Evolutionary conservation across 768 basidiomycete genomes (phyloP).

Genomic region (Nevesoporus exiguus): DNA sequence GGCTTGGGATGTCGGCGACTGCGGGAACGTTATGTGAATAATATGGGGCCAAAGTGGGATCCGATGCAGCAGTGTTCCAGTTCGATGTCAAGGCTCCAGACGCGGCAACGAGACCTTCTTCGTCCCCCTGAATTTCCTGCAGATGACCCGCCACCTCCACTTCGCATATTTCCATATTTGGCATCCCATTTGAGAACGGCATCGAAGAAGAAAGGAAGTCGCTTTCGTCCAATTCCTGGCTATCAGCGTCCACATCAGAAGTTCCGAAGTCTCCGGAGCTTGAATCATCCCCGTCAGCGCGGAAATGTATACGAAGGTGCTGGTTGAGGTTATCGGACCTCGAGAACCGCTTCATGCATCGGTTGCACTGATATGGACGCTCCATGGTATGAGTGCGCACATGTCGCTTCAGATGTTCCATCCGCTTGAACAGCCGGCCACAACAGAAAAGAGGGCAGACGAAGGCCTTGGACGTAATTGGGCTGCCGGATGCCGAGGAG

Average conservation of each 20-base stretch:
- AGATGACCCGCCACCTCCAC: slow-evolving; percentile 57
- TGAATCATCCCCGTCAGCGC: slow-evolving; percentile 29
- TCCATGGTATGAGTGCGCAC: slow-evolving; percentile 89
- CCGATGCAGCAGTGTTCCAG: slow-evolving; percentile 14
- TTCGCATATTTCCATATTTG: slow-evolving; percentile 55
- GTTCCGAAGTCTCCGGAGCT: slow-evolving; percentile 26
- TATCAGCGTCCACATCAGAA: slow-evolving; percentile 32
- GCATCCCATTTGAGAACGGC: slow-evolving; percentile 30
- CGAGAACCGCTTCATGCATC: slow-evolving; percentile 80
- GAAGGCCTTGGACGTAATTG: slow-evolving; percentile 59
- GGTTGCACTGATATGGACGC: slow-evolving; percentile 70
- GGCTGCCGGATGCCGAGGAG: slow-evolving; percentile 18
- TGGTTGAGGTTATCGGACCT: slow-evolving; percentile 87
- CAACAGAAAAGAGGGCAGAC: slow-evolving; percentile 84
- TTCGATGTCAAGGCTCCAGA: slow-evolving; percentile 16
- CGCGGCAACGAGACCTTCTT: slow-evolving; percentile 50
- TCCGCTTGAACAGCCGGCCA: slow-evolving; percentile 82
- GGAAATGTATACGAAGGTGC: slow-evolving; percentile 75
- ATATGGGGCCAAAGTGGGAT: slow-evolving; percentile 21
- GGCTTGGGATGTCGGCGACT: slow-evolving; percentile 15
- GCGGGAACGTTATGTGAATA: slow-evolving; percentile 19
- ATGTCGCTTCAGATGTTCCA: slow-evolving; percentile 89
- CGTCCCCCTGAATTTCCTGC: slow-evolving; percentile 54
- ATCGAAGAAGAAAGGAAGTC: slow-evolving; percentile 25
- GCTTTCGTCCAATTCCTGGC: slow-evolving; percentile 35